These are phyloP conservation scores for Hypoxylon cercidicola DNA, from an alignment of 495 filamentous ascomycete species.

Conservation along the genomic window DNA sequence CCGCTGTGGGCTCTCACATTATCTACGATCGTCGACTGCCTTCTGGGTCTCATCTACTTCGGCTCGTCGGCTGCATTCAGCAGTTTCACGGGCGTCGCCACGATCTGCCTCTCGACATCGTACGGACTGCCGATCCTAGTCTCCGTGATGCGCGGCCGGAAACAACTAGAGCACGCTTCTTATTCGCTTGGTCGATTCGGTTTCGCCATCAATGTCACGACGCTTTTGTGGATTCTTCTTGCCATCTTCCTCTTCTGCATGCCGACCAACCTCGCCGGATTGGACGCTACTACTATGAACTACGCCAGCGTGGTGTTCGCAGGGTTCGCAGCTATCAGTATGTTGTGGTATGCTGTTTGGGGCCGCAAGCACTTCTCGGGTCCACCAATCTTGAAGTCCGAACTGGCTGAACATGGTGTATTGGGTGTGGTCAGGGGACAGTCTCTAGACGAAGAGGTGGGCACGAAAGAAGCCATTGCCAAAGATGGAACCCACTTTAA, in stretches of 20 bases:
- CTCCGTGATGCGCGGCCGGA: constrained; percentile 49
- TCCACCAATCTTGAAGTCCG: constrained; percentile 62
- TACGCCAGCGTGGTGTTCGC: constrained; percentile 72
- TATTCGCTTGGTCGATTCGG: constrained; percentile 67
- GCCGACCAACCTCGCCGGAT: constrained; percentile 62
- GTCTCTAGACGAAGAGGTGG: constrained; percentile 36
- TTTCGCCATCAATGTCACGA: constrained; percentile 62
- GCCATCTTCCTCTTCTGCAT: constrained; percentile 71
- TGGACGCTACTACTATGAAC: constrained; percentile 65
- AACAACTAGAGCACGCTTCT: constrained; percentile 59
- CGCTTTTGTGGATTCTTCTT: constrained; percentile 64
- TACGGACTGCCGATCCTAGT: constrained; percentile 72
- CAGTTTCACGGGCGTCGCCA: constrained; percentile 70
- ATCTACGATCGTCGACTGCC: constrained; percentile 65
- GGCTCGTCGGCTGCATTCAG: constrained; percentile 69
- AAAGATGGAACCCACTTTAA: constrained; percentile 28
- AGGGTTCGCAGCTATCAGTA: constrained; percentile 64
- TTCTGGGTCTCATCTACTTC: constrained; percentile 68
- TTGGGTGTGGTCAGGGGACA: constrained; percentile 38
- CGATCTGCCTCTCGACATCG: constrained; percentile 71
- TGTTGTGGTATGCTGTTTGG: constrained; percentile 73
- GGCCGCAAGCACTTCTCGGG: constrained; percentile 74
- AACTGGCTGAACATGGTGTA: constrained; percentile 44
- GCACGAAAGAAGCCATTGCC: constrained; percentile 23
- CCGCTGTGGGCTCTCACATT: constrained; percentile 68